Percentiles rank a stretch among this genome's conserved stretches.
Conservation (phyloP, 768 basidiomycete species). For the Suillus americanus region DNA sequence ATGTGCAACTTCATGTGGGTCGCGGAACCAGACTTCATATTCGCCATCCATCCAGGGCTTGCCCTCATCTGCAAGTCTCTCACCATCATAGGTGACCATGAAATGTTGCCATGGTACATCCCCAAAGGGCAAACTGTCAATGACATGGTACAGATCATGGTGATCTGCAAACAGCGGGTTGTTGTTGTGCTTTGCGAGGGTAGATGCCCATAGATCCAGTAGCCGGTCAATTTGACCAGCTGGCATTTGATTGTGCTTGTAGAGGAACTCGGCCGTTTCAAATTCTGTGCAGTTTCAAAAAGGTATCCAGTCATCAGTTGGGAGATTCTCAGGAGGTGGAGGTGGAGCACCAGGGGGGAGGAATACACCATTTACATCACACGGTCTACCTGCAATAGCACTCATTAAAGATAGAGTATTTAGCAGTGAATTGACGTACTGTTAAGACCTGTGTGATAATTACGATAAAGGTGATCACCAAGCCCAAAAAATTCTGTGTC, state of each 20-base stretch:
- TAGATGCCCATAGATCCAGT: neutral
- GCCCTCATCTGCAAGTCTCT: neutral
- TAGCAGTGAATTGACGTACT: neutral
- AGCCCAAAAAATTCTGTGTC: neutral
- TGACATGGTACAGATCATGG: neutral
- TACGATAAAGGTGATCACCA: neutral
- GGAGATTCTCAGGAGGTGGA: neutral
- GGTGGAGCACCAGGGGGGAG: neutral
- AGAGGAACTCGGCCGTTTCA: neutral
- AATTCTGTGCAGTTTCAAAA: neutral
- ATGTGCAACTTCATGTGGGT: neutral
- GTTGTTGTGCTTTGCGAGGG: neutral
- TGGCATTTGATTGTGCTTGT: neutral
- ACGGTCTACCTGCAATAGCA: neutral
- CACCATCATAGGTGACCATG: neutral
- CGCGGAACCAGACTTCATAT: neutral
- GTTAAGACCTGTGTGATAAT: neutral
- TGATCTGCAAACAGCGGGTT: neutral
- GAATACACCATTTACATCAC: neutral
- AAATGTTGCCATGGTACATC: neutral
- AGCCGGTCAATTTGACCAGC: neutral
- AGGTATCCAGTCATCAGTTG: neutral
- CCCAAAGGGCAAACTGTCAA: neutral
- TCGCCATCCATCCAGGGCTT: neutral
- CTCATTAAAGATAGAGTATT: neutral